These are phyloP conservation scores for Lagenidium sp. DNA, from an alignment of 352 stramenopile genomes.

Conservation along the genomic window DNA sequence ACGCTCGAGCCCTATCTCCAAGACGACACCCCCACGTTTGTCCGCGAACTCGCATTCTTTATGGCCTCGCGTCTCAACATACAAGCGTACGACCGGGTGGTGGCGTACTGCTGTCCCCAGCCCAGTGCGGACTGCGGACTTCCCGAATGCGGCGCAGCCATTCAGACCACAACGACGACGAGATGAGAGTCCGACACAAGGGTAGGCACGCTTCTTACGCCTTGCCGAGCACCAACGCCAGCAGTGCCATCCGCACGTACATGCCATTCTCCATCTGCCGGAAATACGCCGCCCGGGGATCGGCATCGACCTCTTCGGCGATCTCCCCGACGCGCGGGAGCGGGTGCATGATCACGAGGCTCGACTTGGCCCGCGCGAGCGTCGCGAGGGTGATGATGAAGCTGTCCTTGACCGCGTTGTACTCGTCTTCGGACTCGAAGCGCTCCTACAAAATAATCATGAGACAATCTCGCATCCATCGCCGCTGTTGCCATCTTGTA, in stretches of 20 bases:
- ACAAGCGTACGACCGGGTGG: constrained; percentile 50
- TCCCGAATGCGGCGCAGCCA: no score
- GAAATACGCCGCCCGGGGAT: constrained; percentile 96
- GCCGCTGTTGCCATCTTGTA: not conserved
- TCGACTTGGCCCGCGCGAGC: constrained; percentile 80
- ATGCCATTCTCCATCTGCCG: constrained; percentile 98
- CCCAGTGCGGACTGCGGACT: no score
- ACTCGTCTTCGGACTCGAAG: constrained; percentile 92
- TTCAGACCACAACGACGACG: no score
- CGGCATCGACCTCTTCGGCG: constrained; percentile 91
- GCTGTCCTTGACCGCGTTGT: constrained; percentile 92
- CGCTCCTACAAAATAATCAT: constrained; percentile 75
- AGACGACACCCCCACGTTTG: constrained; percentile 48
- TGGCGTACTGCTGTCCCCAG: constrained; percentile 58
- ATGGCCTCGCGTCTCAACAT: constrained; percentile 53
- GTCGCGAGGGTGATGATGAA: constrained; percentile 68
- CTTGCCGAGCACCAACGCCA: constrained; percentile 90
- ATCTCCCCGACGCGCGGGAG: constrained; percentile 98
- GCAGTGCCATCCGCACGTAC: constrained; percentile 98
- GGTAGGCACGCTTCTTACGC: no score
- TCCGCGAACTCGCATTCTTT: constrained; percentile 55
- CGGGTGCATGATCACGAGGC: constrained; percentile 97
- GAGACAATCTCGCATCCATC: no score
- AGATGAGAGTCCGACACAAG: no score
- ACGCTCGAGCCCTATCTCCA: constrained; percentile 56